Evolutionary conservation across 1,284 basidiomycete genomes (phyloP).

Genomic region (Pterulicium gracile): DNA sequence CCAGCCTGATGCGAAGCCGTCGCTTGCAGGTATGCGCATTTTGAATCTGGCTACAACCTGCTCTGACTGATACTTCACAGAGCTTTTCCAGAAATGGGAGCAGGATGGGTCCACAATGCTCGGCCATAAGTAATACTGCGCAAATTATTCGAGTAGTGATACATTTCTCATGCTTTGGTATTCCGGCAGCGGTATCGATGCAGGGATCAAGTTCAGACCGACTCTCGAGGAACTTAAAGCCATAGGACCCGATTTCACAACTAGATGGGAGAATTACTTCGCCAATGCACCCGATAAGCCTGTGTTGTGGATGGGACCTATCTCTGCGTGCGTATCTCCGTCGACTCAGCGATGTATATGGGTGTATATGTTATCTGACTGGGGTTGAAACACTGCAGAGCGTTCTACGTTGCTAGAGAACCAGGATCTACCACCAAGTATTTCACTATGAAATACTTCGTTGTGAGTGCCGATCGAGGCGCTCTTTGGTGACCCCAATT

Average conservation of each 20-base stretch:
- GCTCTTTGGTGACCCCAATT: not conserved
- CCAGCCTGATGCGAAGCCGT: not conserved
- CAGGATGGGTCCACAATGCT: not conserved
- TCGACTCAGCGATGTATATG: not conserved
- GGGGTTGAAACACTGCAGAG: not conserved
- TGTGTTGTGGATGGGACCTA: constrained; percentile 19
- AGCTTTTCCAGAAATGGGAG: not conserved
- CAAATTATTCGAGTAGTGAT: not conserved
- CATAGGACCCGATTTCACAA: constrained; percentile 23
- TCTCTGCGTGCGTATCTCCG: constrained; percentile 19
- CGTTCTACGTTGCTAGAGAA: not conserved
- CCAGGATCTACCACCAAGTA: not conserved
- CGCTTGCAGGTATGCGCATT: not conserved
- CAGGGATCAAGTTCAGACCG: constrained; percentile 26
- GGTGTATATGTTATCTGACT: not conserved
- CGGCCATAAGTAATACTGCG: not conserved
- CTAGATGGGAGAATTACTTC: constrained; percentile 28
- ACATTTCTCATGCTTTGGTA: not conserved
- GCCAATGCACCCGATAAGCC: constrained; percentile 25
- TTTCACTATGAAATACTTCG: not conserved
- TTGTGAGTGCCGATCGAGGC: not conserved
- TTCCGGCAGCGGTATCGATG: constrained; percentile 26
- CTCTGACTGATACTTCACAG: not conserved
- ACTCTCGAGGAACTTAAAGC: constrained; percentile 22
- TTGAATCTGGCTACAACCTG: not conserved